Evolutionary conservation across 202 grass and related monocot genomes (phyloP).

Genomic region (Saccharum hybrid): DNA sequence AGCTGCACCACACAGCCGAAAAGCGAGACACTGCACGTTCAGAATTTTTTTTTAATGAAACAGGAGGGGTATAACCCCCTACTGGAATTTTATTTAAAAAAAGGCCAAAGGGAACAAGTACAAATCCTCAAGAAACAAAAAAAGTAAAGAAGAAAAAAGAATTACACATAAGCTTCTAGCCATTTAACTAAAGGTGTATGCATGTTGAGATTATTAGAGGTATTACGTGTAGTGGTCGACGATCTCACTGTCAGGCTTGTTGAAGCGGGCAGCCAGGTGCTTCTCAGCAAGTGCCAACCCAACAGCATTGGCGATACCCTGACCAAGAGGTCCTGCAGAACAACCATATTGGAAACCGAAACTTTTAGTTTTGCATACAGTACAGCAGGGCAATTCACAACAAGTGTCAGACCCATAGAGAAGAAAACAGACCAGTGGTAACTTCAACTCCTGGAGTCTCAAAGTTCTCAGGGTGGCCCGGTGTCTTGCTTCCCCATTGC

Average conservation of each 20-base stretch:
- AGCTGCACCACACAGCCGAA: neutral
- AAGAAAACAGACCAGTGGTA: slow-evolving; percentile 69
- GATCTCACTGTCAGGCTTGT: slow-evolving; percentile 80
- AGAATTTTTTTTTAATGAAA: neutral
- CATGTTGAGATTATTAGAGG: neutral
- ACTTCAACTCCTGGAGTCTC: slow-evolving; percentile 90
- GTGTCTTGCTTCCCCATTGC: slow-evolving; percentile 83
- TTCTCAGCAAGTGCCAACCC: slow-evolving; percentile 82
- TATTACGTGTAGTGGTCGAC: slow-evolving; percentile 88
- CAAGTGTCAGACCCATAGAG: neutral
- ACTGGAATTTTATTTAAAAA: too few species aligned
- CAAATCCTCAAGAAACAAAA: too few species aligned
- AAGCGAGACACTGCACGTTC: neutral
- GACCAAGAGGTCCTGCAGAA: slow-evolving; percentile 82
- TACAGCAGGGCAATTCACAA: slow-evolving; percentile 1
- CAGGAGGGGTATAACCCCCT: too few species aligned
- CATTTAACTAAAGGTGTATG: too few species aligned
- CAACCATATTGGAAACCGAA: neutral
- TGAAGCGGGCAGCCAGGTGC: slow-evolving; percentile 84
- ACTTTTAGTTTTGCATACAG: neutral
- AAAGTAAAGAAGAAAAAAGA: too few species aligned
- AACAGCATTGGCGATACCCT: slow-evolving; percentile 82
- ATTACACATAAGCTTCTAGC: too few species aligned
- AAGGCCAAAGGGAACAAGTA: too few species aligned
- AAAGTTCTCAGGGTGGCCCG: slow-evolving; percentile 89